Evolutionary conservation across 140 eudicot genomes (phyloP).

Genomic region (Senecio squalidus): DNA sequence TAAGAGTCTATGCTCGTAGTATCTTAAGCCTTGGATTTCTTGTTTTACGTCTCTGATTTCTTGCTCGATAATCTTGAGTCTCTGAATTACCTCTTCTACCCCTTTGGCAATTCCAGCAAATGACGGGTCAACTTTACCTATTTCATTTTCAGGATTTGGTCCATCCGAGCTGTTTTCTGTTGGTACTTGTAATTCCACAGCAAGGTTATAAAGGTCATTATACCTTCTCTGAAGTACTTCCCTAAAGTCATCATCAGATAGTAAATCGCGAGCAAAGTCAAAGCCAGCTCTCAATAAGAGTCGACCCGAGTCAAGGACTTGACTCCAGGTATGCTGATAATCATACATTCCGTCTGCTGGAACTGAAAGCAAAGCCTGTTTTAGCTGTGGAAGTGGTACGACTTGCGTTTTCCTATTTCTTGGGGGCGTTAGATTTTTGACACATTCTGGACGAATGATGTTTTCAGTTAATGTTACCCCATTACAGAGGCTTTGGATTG

Average conservation of each 20-base stretch:
- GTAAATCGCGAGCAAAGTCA: conserved; percentile 73
- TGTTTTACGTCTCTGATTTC: conserved; percentile 84
- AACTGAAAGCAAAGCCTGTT: conserved; percentile 85
- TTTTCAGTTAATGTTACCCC: conserved; percentile 60
- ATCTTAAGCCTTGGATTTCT: conserved; percentile 92
- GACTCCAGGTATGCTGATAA: conserved; percentile 88
- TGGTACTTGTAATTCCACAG: conserved; percentile 80
- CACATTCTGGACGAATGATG: conserved; percentile 77
- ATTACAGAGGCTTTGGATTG: conserved; percentile 68
- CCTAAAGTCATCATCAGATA: conserved; percentile 85
- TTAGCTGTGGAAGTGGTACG: conserved; percentile 43
- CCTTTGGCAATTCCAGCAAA: conserved; percentile 91
- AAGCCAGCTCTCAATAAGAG: conserved; percentile 47
- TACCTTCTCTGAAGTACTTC: conserved; percentile 89
- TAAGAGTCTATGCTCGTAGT: conserved; percentile 73
- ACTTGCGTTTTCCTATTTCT: conserved; percentile 69
- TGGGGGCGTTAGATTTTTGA: conserved; percentile 63
- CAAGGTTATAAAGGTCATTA: conserved; percentile 82
- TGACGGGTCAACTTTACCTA: conserved; percentile 60
- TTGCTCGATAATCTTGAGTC: conserved; percentile 78
- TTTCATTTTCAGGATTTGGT: conserved; percentile 32
- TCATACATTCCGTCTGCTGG: conserved; percentile 92
- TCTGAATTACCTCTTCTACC: conserved; percentile 79
- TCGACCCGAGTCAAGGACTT: conserved; percentile 59
- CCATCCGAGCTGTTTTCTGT: conserved; percentile 39